Evolutionary conservation across 2,329 filamentous ascomycete genomes (phyloP).

Genomic region (Penicillium sp.): DNA sequence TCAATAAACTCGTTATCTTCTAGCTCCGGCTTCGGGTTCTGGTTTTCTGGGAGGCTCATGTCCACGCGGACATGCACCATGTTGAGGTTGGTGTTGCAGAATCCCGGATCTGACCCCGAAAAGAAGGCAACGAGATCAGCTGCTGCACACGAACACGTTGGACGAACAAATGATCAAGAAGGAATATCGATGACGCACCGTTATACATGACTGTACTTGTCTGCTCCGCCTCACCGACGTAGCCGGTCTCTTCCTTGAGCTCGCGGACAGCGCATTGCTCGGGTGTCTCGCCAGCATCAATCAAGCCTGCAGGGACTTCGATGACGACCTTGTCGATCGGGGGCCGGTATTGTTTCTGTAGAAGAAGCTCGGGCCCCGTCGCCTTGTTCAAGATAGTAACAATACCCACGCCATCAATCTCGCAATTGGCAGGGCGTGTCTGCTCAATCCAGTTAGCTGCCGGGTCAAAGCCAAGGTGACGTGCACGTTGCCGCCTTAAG

Average conservation of each 20-base stretch:
- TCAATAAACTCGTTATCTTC: constrained; percentile 83
- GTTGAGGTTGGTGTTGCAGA: constrained; percentile 51
- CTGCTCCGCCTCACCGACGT: constrained; percentile 50
- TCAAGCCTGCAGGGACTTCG: constrained; percentile 59
- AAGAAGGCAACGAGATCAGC: not conserved
- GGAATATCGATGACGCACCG: constrained; percentile 31
- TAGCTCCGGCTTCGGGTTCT: constrained; percentile 64
- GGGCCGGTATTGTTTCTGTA: constrained; percentile 60
- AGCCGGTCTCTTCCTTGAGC: constrained; percentile 62
- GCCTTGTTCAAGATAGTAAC: constrained; percentile 57
- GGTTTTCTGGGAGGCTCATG: constrained; percentile 65
- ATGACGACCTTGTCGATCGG: constrained; percentile 58
- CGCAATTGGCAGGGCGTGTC: constrained; percentile 52
- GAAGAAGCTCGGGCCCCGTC: constrained; percentile 50
- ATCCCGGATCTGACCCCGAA: constrained; percentile 42
- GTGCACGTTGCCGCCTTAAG: too few relatives aligned
- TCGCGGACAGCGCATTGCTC: constrained; percentile 57
- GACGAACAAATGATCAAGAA: not conserved
- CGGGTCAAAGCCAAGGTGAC: too few relatives aligned
- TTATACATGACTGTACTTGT: constrained; percentile 47
- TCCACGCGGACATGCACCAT: constrained; percentile 71
- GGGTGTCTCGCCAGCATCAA: constrained; percentile 57
- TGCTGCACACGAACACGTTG: too few relatives aligned
- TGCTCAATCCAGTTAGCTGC: constrained; percentile 20
- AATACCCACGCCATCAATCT: constrained; percentile 57